Evolutionary conservation across 805 yeast species (phyloP).

Genomic region (Cyberlindnera saturnus): DNA sequence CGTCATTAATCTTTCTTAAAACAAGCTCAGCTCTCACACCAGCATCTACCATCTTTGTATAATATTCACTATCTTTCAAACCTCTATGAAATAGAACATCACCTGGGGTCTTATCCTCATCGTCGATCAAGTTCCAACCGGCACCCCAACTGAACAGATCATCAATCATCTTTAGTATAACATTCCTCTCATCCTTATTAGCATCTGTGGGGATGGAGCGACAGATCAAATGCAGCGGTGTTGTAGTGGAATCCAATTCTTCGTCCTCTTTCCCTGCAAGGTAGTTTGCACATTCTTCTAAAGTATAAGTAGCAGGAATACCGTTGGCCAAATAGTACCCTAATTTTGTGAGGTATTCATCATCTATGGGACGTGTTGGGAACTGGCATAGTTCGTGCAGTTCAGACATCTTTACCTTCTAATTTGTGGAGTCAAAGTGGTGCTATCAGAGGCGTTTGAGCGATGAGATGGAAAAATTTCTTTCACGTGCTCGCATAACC

Average conservation of each 20-base stretch:
- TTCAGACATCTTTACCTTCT: slow-evolving; percentile 47
- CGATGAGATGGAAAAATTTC: not conserved
- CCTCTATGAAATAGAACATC: slow-evolving; percentile 61
- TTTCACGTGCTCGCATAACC: not conserved
- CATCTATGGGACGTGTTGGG: slow-evolving; percentile 44
- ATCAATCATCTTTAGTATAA: slow-evolving; percentile 51
- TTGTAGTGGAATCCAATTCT: slow-evolving; percentile 48
- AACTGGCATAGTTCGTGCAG: slow-evolving; percentile 59
- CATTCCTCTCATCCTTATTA: slow-evolving; percentile 34
- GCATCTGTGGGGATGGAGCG: slow-evolving; percentile 41
- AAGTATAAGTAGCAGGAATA: slow-evolving; percentile 76
- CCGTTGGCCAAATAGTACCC: slow-evolving; percentile 49
- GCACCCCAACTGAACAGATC: slow-evolving; percentile 79
- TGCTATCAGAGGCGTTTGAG: not conserved
- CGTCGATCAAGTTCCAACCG: slow-evolving; percentile 81
- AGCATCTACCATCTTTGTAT: slow-evolving; percentile 57
- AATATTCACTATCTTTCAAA: slow-evolving; percentile 36
- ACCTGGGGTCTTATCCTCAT: slow-evolving; percentile 74
- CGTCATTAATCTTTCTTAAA: slow-evolving; percentile 62
- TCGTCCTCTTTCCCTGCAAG: slow-evolving; percentile 36
- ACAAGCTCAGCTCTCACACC: slow-evolving; percentile 88
- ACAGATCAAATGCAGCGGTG: slow-evolving; percentile 71
- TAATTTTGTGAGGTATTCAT: slow-evolving; percentile 38
- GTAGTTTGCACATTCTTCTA: slow-evolving; percentile 66
- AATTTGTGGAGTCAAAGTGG: not conserved